Base-by-base conservation (phyloP, 2,329 filamentous ascomycete genomes). In the Apiospora marii region DNA sequence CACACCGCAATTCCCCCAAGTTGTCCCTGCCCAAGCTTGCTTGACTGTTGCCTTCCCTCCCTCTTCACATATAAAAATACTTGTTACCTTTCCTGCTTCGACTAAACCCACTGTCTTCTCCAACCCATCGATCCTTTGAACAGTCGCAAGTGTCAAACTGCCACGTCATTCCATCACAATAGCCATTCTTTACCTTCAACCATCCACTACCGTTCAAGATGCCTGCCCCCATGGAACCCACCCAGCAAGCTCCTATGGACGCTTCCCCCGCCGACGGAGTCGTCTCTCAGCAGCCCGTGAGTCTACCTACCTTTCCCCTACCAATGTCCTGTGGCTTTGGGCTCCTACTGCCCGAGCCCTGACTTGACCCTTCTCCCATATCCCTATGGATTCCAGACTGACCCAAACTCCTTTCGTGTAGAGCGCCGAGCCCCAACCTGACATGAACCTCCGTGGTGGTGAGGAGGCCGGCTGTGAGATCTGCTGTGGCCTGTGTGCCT, bases 401-500 rank as follows among this genome's bases (percentile, higher is more conserved):
- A 30, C 24, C 68, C 7, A 69, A 51, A 53, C 67, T 58, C 46
- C n/a, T 14, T 12, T 12, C 49, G 34, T 70, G 70, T 73, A 84
- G 83, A 51, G 79, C 69, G 73, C 79, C 51, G 83, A 85, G 76
- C 84, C 84, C 70, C 82, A 84, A 73, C 83, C 83, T 71, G 81
- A 85, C 46, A 83, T 85, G 80, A 79, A 77, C 74, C 80, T 85
- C 72, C 82, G 84, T 58, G 84, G 84, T 76, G 84, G 84, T 75
- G 84, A 85, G 75, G 84, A 85, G 74, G 84, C 83, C 48, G 84
- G 84, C 49, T 85, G 84, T 72, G 84, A 85, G 76, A 77, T 85
- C 73, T 85, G 84, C 81, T 85, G 84, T 73, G 84, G 84, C 72
- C 82, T 85, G 73, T 85, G 84, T 78, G 83, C 78, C 69, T 85